Evolutionary conservation across 768 basidiomycete genomes (phyloP), one percentile per base, ranked within the genome.

Genomic region (Clavulina sp.): DNA sequence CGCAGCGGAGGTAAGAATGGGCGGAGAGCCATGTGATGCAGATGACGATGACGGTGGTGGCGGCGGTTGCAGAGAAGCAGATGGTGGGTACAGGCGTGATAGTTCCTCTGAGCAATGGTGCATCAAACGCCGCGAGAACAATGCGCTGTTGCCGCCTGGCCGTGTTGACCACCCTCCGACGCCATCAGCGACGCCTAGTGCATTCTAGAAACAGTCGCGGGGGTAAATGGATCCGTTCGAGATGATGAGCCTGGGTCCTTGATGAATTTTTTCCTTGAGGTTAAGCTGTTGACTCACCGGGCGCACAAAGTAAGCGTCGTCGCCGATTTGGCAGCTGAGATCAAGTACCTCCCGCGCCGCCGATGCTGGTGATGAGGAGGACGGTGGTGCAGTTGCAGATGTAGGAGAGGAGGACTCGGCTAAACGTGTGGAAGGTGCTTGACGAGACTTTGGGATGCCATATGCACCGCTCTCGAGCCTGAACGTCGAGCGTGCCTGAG

Each of bases 161-260:
- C 65, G 5, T 80, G 38, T 43, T 21, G 33, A 73, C 91, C 89
- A 95, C 0, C 91, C 91, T 0, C 92, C 92, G 0, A 96, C 92
- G 29, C 92, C 92, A 61, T 96, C 92, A 3, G 91, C 87, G 5
- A 97, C 81, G 18, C 92, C 92, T 71, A 97, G 80, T 4, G 87
- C 84, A 60, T 89, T 84, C 52, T 80, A 60, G 40, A 1, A 26
- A 24, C 19, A 13, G 30, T 5, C 5, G 36, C 13, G 13, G 13
- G 13, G 36, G 36, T 13, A 13, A 13, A 38, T 13, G 36, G 21
- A 38, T 21, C 36, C 13, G 21, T 38, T 13, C 36, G 36, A 38
- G 13, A 38, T 13, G 13, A 38, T 13, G 36, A 38, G 21, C 13
- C 36, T 21, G 13, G 48, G 19, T n/a, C n/a, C n/a, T n/a, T n/a